phyloP scores from a whole-genome alignment of 2,329 filamentous ascomycete species.

The Aphanoascus verrucosus region DNA sequence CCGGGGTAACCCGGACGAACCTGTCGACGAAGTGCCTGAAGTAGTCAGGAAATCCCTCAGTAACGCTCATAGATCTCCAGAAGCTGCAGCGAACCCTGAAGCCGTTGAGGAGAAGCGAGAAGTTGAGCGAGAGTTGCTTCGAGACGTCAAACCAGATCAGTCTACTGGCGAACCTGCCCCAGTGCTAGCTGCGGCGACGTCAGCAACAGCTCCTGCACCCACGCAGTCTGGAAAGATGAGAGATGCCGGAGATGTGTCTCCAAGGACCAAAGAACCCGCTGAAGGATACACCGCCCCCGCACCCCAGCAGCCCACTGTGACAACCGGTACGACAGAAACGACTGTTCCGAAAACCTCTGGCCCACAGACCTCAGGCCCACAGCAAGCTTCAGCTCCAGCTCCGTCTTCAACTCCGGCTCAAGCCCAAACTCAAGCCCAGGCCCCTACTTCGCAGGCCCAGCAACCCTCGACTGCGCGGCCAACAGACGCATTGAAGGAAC shows the following conservation, averaged over 20 bases:
- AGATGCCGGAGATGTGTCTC: conserved; percentile 15
- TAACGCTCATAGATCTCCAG: conserved; percentile 50
- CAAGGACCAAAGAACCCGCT: conserved; percentile 21
- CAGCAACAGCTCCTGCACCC: conserved; percentile 29
- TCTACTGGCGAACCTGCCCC: conserved; percentile 29
- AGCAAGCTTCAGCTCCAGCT: conserved; percentile 15
- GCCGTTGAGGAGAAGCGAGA: conserved; percentile 65
- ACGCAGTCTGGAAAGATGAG: conserved; percentile 14
- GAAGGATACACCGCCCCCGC: conserved; percentile 16
- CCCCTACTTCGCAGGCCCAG: conserved; percentile 14
- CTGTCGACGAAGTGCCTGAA: conserved; percentile 35
- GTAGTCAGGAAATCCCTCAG: conserved; percentile 37
- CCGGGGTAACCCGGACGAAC: conserved; percentile 25
- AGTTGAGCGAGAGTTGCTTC: conserved; percentile 62
- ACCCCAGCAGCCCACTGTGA: conserved; percentile 4
- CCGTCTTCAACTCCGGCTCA: conserved; percentile 16
- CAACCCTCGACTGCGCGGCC: conserved; percentile 16
- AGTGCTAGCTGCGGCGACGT: conserved; percentile 31
- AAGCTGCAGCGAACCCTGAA: conserved; percentile 57
- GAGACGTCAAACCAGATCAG: conserved; percentile 32
- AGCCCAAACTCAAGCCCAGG: conserved; percentile 17
- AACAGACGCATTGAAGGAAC: conserved; percentile 34
- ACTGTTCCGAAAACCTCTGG: conserved; percentile 12
- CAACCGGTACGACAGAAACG: conserved; percentile 13
- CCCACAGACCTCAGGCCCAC: conserved; percentile 2